Conservation (phyloP, 164 flowering plant species). For the Litsea cubeba region DNA sequence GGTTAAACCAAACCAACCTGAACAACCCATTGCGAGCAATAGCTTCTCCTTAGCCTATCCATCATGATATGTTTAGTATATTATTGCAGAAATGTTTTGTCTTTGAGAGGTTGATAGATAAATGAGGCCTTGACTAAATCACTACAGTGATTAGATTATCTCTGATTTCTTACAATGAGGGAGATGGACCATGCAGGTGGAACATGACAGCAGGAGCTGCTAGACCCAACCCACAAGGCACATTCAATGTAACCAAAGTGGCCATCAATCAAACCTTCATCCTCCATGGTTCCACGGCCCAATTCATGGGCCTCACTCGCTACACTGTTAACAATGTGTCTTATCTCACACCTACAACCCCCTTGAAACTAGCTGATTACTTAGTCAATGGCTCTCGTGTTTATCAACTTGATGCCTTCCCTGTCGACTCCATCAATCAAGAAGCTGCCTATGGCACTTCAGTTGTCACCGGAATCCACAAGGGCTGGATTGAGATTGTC, state of each 20-base stretch:
- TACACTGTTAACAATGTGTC: constrained; percentile 53
- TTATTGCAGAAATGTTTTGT: too few species aligned
- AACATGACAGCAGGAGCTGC: constrained; percentile 70
- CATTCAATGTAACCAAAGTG: constrained; percentile 49
- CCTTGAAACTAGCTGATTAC: constrained; percentile 62
- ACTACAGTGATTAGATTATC: too few species aligned
- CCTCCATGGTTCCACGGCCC: constrained; percentile 28
- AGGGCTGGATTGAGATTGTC: constrained; percentile 60
- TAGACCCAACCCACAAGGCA: constrained; percentile 77
- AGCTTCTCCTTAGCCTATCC: too few species aligned
- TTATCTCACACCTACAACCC: constrained; percentile 36
- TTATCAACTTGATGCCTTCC: constrained; percentile 43
- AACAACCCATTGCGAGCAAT: too few species aligned
- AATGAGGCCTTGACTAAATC: too few species aligned
- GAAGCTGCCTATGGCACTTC: constrained; percentile 31
- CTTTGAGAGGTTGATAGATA: too few species aligned
- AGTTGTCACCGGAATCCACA: constrained; percentile 45
- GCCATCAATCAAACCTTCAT: constrained; percentile 43
- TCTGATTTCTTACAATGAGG: too few species aligned
- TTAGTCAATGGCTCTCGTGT: constrained; percentile 39
- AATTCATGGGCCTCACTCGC: constrained; percentile 17
- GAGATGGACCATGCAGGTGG: constrained; percentile 31
- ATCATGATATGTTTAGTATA: too few species aligned
- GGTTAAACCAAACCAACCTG: too few species aligned
- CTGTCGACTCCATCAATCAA: constrained; percentile 21